phyloP scores from a whole-genome alignment of 1,284 basidiomycete genomes.

The Naganishia sp. region DNA sequence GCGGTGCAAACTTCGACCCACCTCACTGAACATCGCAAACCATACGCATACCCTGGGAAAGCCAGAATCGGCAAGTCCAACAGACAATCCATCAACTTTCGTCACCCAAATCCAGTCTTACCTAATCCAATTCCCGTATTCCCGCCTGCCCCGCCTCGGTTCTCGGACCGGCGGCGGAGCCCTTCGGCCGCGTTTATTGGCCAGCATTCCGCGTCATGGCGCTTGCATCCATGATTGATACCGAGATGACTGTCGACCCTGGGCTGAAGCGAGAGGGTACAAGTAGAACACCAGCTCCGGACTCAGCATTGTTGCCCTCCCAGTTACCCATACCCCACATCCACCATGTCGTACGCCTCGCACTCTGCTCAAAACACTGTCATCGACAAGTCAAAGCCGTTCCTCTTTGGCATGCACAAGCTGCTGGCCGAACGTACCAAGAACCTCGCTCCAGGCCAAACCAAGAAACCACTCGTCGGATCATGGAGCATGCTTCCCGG shows the following conservation, averaged over 20 bases:
- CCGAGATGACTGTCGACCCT: conserved; percentile 3
- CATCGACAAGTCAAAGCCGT: conserved; percentile 23
- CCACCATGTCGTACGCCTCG: conserved; percentile 36
- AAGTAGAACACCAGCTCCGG: neutral
- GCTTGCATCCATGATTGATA: neutral
- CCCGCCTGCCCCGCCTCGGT: conserved; percentile 3
- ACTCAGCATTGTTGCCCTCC: neutral
- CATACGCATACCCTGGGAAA: too few relatives aligned
- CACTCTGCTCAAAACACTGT: conserved; percentile 27
- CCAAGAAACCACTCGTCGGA: conserved; percentile 37
- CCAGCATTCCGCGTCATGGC: conserved; percentile 2
- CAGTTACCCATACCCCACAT: neutral
- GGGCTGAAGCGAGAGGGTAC: neutral
- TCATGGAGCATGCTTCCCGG: conserved; percentile 42
- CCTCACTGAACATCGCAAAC: too few relatives aligned
- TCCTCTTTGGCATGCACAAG: conserved; percentile 36
- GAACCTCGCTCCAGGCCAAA: conserved; percentile 29
- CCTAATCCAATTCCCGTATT: neutral
- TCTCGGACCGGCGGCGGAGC: neutral
- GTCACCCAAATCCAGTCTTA: neutral
- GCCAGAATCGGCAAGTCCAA: too few relatives aligned
- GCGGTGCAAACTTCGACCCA: too few relatives aligned
- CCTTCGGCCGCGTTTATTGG: conserved; percentile 4
- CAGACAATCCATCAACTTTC: too few relatives aligned
- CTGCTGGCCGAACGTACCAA: conserved; percentile 35